Evolutionary conservation across 345 rosid species (phyloP).

Genomic region (Abelmoschus esculentus): DNA sequence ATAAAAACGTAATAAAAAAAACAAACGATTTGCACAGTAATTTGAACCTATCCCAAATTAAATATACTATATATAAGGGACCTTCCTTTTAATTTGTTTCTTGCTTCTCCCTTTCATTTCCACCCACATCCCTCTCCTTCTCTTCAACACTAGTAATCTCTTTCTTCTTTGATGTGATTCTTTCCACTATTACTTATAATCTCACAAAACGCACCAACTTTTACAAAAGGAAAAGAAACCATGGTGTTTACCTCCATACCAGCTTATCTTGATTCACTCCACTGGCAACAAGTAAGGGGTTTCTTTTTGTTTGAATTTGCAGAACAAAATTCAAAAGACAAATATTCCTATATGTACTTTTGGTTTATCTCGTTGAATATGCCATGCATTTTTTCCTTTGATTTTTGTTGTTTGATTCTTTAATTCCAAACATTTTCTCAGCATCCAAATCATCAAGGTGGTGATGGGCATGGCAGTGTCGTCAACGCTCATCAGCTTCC

Average conservation of each 20-base stretch:
- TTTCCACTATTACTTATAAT: conserved; percentile 28
- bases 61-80: conserved; percentile 44
- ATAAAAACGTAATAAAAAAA: too few species aligned
- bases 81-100: conserved; percentile 53
- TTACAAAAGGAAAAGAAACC: conserved; percentile 38
- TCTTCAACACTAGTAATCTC: conserved; percentile 14
- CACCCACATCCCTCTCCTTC: conserved; percentile 19
- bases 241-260: conserved; percentile 92
- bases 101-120: conserved; percentile 33
- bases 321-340: conserved; percentile 30
- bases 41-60: too few species aligned
- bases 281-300: conserved; percentile 87
- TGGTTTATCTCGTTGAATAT: conserved; percentile 49
- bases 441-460: conserved; percentile 39
- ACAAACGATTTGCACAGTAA: too few species aligned
- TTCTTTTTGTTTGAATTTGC: conserved; percentile 1
- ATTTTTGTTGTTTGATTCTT: neutral
- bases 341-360: conserved; percentile 33
- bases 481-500: conserved; percentile 34
- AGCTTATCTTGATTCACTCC: conserved; percentile 94
- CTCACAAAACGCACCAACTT: conserved; percentile 25
- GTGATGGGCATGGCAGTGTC: conserved; percentile 13
- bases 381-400: conserved; percentile 31
- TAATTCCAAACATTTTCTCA: conserved; percentile 13
- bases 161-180: conserved; percentile 30